These are phyloP conservation scores for Aspergillus hortae DNA, from an alignment of 2,329 filamentous ascomycete genomes.

Conservation along the genomic window DNA sequence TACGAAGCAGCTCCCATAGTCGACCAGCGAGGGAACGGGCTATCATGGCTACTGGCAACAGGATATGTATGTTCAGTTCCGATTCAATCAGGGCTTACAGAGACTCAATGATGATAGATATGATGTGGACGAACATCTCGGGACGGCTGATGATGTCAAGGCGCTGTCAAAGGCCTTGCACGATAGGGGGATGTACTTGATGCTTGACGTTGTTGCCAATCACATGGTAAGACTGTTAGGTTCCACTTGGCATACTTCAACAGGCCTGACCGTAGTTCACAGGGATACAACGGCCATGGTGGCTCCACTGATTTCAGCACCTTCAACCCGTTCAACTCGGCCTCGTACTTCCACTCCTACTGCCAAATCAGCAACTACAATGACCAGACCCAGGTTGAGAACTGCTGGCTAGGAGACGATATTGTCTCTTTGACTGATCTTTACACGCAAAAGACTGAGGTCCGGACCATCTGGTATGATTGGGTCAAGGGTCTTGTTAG, in stretches of 20 bases:
- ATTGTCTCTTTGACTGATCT: constrained; percentile 61
- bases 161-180: constrained; percentile 56
- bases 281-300: constrained; percentile 45
- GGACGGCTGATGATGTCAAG: constrained; percentile 57
- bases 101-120: constrained; percentile 27
- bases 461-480: constrained; percentile 51
- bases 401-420: constrained; percentile 57
- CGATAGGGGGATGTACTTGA: constrained; percentile 55
- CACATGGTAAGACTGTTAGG: constrained; percentile 40
- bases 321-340: constrained; percentile 53
- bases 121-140: constrained; percentile 56
- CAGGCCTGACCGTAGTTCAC: not conserved
- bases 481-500: constrained; percentile 59
- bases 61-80: constrained; percentile 32
- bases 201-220: constrained; percentile 60
- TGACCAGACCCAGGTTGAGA: constrained; percentile 43
- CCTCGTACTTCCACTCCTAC: constrained; percentile 58
- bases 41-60: constrained; percentile 53
- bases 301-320: constrained; percentile 51
- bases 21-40: constrained; percentile 37
- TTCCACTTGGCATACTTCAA: too few species aligned
- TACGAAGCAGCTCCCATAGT: constrained; percentile 33
- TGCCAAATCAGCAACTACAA: constrained; percentile 54
- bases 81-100: too few species aligned
- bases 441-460: constrained; percentile 50